Base-by-base conservation (phyloP, 495 filamentous ascomycete genomes). In the Trichoderma parareesei region DNA sequence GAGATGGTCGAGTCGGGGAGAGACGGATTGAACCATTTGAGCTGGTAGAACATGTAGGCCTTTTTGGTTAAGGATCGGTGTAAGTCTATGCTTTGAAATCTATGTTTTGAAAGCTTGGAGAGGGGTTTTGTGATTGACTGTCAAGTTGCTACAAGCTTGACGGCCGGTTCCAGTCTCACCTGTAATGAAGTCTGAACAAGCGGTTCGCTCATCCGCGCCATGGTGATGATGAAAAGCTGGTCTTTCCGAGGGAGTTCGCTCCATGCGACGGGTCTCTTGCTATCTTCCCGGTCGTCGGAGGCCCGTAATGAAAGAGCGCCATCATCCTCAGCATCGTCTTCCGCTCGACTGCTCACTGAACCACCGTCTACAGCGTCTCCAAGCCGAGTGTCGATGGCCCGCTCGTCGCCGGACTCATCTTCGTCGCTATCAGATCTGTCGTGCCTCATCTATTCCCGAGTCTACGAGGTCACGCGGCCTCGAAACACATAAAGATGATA, bases 21-120 rank as follows among this genome's bases (percentile, higher is more conserved):
- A 43, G 73, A 81, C 59, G 81, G 78, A 44, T 88, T 81, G 66
- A 91, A 90, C 70, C 87, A 91, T 71, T 85, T 85, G 49, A 91
- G 79, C 75, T 89, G 87, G 68, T 90, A 90, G 72, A 89, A 90
- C 86, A 93, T 88, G 74, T 91, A 93, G 4, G 88, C 75, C 76
- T 77, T 38, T 33, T 33, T 3, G 2, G 6, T 59, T 10, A 59
- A 10, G 65, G 2, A 62, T 3, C 53, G 13, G 27, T 3, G 53
- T 14, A 9, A 37, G 53, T 57, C 9, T 57, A 10, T 35, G 53
- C 16, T 57, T 37, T n/a, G 18, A 35, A 13, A 4, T 57, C 37
- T 40, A 71, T 37, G 72, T 67, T 18, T 9, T 6, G 7, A 16
- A 10, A 11, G 35, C 18, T 63, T 46, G 18, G 20, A 44, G 59